Base-by-base conservation (phyloP, 805 yeast species). In the Millerozyma miso region DNA sequence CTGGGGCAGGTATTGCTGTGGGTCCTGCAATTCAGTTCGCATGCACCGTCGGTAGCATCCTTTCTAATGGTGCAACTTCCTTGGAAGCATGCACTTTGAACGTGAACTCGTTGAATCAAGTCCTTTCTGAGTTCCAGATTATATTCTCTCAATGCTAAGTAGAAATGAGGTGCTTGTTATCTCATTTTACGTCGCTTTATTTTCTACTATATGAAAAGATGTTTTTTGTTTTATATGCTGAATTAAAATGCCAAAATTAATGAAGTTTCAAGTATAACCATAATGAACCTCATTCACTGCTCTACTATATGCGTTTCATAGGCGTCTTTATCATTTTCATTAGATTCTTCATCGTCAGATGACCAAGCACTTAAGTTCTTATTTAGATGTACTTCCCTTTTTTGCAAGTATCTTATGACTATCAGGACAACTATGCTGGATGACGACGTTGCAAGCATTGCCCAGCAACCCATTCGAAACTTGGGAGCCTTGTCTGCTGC, bases 261-360 rank as follows among this genome's bases (percentile, higher is more conserved):
- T n/a, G n/a, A n/a, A n/a, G n/a, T n/a, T n/a, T n/a, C n/a, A n/a
- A n/a, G n/a, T n/a, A n/a, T n/a, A n/a, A n/a, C n/a, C n/a, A n/a
- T n/a, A n/a, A n/a, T n/a, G n/a, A n/a, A n/a, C n/a, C n/a, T n/a
- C n/a, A n/a, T n/a, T n/a, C n/a, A n/a, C n/a, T n/a, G n/a, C n/a
- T n/a, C n/a, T n/a, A n/a, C n/a, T n/a, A n/a, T n/a, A n/a, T n/a
- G n/a, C n/a, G n/a, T n/a, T n/a, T n/a, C n/a, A n/a, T n/a, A n/a
- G n/a, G n/a, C n/a, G 91, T 85, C 39, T 78, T 83, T 4, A 77
- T 74, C 29, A 75, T 69, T n/a, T 65, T 81, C 31, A 67, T 81
- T 47, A 65, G 74, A 42, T 61, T 84, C 57, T 81, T 85, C 56
- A 74, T 74, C 48, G 87, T 80, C n/a, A 79, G 80, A 1, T 72